Conservation (phyloP, 2,329 filamentous ascomycete species). For the Sphaceloma murrayae region DNA sequence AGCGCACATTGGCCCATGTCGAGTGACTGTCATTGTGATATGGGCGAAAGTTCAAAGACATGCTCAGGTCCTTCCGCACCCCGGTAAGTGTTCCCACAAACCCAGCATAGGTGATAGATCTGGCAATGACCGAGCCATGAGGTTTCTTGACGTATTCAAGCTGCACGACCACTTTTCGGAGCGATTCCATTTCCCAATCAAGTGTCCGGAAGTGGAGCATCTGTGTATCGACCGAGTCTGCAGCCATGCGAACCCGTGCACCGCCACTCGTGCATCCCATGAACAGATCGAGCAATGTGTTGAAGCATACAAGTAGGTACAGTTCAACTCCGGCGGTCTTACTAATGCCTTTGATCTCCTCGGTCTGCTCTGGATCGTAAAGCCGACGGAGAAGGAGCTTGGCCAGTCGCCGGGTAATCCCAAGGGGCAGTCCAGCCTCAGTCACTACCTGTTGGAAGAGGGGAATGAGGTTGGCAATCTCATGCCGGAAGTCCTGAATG, state of each 20-base stretch:
- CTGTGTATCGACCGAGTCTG: conserved; percentile 22
- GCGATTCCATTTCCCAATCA: conserved; percentile 38
- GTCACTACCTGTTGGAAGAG: conserved; percentile 45
- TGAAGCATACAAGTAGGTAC: conserved; percentile 53
- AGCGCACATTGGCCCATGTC: conserved; percentile 30
- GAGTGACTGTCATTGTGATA: conserved; percentile 36
- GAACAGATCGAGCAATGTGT: conserved; percentile 53
- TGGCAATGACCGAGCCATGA: conserved; percentile 35
- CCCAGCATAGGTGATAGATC: conserved; percentile 43
- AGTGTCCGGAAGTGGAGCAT: conserved; percentile 49
- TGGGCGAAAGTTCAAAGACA: conserved; percentile 45
- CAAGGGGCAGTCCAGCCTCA: conserved; percentile 24
- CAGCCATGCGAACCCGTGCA: conserved; percentile 25
- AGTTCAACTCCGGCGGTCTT: conserved; percentile 43
- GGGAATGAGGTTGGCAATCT: conserved; percentile 36
- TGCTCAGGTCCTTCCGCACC: conserved; percentile 38
- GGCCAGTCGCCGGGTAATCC: conserved; percentile 32
- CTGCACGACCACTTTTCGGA: conserved; percentile 35
- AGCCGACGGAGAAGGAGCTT: conserved; percentile 43
- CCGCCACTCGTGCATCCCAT: conserved; percentile 57
- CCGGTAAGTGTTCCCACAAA: conserved; percentile 45
- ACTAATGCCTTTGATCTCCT: conserved; percentile 52
- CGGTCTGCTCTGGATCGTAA: conserved; percentile 47
- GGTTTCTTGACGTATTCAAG: conserved; percentile 32
- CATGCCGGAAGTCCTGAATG: conserved; percentile 36